These are phyloP conservation scores for Diplodia scrobiculata DNA, from an alignment of 2,329 filamentous ascomycete genomes.

Conservation along the genomic window DNA sequence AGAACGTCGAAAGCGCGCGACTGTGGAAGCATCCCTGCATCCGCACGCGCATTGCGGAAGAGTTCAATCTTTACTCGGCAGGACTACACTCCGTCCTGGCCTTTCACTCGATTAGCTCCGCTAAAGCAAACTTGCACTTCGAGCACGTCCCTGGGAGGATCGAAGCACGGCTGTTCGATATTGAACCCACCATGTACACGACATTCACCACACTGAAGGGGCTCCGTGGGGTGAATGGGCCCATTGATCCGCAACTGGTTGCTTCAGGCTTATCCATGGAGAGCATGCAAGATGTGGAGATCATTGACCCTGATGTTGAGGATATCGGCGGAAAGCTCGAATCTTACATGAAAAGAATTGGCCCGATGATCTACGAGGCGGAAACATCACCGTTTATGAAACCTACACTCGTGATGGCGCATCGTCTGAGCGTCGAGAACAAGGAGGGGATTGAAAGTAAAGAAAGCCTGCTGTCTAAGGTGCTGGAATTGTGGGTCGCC, in stretches of 20 bases:
- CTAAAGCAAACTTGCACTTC: constrained; percentile 53
- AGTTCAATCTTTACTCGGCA: constrained; percentile 60
- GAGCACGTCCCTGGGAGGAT: constrained; percentile 55
- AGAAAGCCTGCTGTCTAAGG: constrained; percentile 54
- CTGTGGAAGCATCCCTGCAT: constrained; percentile 64
- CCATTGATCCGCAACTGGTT: constrained; percentile 45
- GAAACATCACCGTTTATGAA: constrained; percentile 57
- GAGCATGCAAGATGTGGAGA: constrained; percentile 39
- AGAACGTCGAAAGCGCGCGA: constrained; percentile 61
- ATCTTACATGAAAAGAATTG: constrained; percentile 56
- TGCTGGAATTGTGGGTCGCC: constrained; percentile 59
- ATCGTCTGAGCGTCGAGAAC: constrained; percentile 39
- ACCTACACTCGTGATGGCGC: constrained; percentile 49
- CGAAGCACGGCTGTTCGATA: constrained; percentile 54
- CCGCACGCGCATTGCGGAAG: constrained; percentile 60
- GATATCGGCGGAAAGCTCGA: constrained; percentile 57
- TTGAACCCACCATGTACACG: constrained; percentile 51
- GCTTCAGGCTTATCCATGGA: constrained; percentile 27
- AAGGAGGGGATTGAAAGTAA: constrained; percentile 31
- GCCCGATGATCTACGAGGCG: constrained; percentile 50
- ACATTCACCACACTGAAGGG: constrained; percentile 52
- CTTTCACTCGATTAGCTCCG: constrained; percentile 54
- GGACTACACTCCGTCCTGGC: constrained; percentile 57
- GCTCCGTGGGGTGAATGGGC: constrained; percentile 36
- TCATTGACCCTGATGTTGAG: constrained; percentile 55